These are phyloP conservation scores for Lentinula lateritia DNA, from an alignment of 768 basidiomycete species.

Conservation along the genomic window DNA sequence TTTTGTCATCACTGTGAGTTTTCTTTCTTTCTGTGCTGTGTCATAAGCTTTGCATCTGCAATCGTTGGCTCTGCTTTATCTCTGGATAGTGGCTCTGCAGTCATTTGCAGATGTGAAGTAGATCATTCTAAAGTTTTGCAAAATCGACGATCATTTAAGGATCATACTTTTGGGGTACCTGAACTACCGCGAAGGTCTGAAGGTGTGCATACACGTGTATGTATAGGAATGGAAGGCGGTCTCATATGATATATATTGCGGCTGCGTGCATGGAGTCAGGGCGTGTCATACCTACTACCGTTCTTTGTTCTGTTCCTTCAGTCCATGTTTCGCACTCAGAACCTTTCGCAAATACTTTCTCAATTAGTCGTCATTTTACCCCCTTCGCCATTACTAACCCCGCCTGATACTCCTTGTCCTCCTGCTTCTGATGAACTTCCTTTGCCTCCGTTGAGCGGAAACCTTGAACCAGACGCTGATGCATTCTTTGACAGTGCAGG, in stretches of 20 bases:
- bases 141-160: not conserved
- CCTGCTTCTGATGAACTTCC: not conserved
- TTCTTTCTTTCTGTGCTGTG: not conserved
- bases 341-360: not conserved
- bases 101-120: not conserved
- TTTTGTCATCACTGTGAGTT: conserved; percentile 5
- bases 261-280: not conserved
- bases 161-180: not conserved
- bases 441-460: not conserved
- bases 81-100: not conserved
- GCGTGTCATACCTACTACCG: not conserved
- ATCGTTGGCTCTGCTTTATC: not conserved
- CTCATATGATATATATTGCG: not conserved
- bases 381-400: not conserved
- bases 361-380: conserved; percentile 1
- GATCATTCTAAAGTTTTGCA: not conserved
- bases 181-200: not conserved
- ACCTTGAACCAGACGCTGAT: not conserved
- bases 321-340: not conserved
- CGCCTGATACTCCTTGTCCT: not conserved
- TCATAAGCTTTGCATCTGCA: too few species aligned
- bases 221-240: not conserved
- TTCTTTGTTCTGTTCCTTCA: not conserved
- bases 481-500: not conserved
- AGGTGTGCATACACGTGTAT: not conserved